Evolutionary conservation across 208 protist genomes (phyloP).

Genomic region (Giardia muris): DNA sequence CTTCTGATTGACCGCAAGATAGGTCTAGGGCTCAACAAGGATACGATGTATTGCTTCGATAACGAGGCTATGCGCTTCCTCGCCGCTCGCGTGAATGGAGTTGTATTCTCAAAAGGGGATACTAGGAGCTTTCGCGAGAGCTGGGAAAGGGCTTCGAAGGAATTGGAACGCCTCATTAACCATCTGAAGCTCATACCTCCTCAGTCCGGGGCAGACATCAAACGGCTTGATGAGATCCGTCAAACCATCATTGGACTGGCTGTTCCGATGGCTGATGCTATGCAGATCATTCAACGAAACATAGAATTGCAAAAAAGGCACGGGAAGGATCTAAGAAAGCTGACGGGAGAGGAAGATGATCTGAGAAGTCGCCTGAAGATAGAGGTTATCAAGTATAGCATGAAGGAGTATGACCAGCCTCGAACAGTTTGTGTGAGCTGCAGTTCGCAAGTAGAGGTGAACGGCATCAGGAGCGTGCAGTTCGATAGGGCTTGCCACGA

Average conservation of each 20-base stretch:
- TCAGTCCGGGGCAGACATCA: not conserved
- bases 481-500: not conserved
- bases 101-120: not conserved
- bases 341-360: not conserved
- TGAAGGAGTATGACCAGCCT: not conserved
- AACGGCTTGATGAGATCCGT: not conserved
- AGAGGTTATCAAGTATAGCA: not conserved
- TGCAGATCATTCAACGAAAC: not conserved
- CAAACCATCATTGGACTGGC: not conserved
- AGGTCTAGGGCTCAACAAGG: not conserved
- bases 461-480: not conserved
- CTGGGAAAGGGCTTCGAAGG: not conserved
- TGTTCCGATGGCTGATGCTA: not conserved
- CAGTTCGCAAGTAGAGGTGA: not conserved
- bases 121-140: not conserved
- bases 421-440: not conserved
- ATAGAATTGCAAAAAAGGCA: not conserved
- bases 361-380: not conserved
- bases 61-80: not conserved
- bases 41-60: constrained; percentile 3
- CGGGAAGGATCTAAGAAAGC: not conserved
- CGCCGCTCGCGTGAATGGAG: not conserved
- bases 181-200: not conserved
- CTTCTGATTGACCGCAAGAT: not conserved
- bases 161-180: not conserved